Conservation (phyloP, 805 yeast genomes). For the Candida ficus region DNA sequence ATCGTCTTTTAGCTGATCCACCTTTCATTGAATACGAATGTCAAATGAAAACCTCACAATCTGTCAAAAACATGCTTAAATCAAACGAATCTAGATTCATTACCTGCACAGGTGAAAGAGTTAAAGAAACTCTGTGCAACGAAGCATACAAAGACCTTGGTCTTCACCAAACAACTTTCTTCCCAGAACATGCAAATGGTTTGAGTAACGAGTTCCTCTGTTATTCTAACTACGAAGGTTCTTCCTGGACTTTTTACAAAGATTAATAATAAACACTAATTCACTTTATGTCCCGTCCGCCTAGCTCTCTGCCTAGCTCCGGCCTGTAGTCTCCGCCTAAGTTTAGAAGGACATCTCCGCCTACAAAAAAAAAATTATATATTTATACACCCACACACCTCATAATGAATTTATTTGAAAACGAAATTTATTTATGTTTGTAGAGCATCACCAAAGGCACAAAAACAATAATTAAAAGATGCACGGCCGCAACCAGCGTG, state of each 20-base stretch:
- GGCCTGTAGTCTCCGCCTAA: too few relatives aligned
- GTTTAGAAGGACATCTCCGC: neutral
- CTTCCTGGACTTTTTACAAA: constrained; percentile 46
- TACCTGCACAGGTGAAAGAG: constrained; percentile 89
- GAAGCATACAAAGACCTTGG: constrained; percentile 25
- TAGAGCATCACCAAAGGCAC: too few relatives aligned
- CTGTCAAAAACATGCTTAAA: constrained; percentile 55
- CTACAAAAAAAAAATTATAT: too few relatives aligned
- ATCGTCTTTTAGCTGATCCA: constrained; percentile 78
- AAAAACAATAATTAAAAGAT: neutral
- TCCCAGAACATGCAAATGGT: constrained; percentile 81
- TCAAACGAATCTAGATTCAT: constrained; percentile 34
- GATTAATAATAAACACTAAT: too few relatives aligned
- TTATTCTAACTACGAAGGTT: constrained; percentile 72
- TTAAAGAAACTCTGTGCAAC: constrained; percentile 38
- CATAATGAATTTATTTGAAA: too few relatives aligned
- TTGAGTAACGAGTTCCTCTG: constrained; percentile 85
- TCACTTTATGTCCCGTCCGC: too few relatives aligned
- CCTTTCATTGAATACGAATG: constrained; percentile 82
- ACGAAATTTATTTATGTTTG: too few relatives aligned
- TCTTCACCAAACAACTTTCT: constrained; percentile 56
- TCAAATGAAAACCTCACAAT: constrained; percentile 60
- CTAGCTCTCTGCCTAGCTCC: neutral
- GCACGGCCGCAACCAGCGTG: neutral
- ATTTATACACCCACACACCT: neutral